A percentile compares a stretch with the other conserved stretches of the same genome.
These are phyloP conservation scores for Gonapodya prolifera DNA, from an alignment of 192 early-diverging fungal genomes.

Conservation along the genomic window DNA sequence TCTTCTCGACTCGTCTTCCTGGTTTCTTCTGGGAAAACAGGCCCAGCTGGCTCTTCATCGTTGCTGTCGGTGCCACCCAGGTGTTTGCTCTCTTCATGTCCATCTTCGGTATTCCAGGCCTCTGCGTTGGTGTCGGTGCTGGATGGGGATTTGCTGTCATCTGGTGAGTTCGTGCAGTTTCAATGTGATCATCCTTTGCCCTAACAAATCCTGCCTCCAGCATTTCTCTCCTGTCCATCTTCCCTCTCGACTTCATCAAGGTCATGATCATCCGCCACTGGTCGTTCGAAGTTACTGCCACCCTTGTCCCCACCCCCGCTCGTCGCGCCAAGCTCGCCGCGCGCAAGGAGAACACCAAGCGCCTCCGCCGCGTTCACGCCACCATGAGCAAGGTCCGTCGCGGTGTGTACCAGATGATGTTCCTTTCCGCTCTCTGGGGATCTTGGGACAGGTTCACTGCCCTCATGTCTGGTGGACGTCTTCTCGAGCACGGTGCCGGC, in stretches of 20 bases:
- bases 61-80: slow-evolving; percentile 77
- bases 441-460: neutral
- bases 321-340: slow-evolving; percentile 43
- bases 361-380: slow-evolving; percentile 11
- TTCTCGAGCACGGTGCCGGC: neutral
- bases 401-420: neutral
- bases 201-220: slow-evolving; percentile 21
- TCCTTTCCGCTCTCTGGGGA: neutral
- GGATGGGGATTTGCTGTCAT: slow-evolving; percentile 55
- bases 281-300: slow-evolving; percentile 84
- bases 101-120: slow-evolving; percentile 49
- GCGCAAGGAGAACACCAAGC: slow-evolving; percentile 8
- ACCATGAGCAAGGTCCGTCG: slow-evolving; percentile 19
- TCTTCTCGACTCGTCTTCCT: slow-evolving; percentile 80
- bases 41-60: slow-evolving; percentile 66
- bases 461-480: neutral
- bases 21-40: slow-evolving; percentile 80
- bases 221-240: slow-evolving; percentile 68
- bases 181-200: too few relatives aligned
- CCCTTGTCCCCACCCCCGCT: slow-evolving; percentile 55
- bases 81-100: slow-evolving; percentile 78
- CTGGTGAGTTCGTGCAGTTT: neutral
- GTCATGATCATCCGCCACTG: slow-evolving; percentile 70
- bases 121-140: slow-evolving; percentile 51
- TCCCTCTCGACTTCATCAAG: slow-evolving; percentile 83